Evolutionary conservation across 1,284 basidiomycete species (phyloP).

Genomic region (Xerocomus minutiporus): DNA sequence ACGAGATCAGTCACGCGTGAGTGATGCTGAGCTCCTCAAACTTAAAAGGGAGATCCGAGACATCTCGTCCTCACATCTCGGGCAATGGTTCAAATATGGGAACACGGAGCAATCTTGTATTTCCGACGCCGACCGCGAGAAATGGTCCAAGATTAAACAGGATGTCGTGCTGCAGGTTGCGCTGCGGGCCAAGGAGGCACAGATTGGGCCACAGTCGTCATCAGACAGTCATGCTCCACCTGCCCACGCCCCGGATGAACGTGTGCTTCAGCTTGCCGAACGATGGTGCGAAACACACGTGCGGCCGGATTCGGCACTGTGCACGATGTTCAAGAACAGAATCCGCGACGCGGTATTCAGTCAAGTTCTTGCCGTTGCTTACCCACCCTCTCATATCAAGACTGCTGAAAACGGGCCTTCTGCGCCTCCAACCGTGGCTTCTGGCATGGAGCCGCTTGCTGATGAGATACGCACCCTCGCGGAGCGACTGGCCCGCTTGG

Average conservation of each 20-base stretch:
- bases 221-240: conserved; percentile 13
- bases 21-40: conserved; percentile 48
- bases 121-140: conserved; percentile 38
- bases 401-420: conserved; percentile 11
- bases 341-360: conserved; percentile 62
- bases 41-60: conserved; percentile 76
- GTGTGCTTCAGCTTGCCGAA: conserved; percentile 53
- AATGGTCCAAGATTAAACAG: conserved; percentile 48
- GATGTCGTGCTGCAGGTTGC: conserved; percentile 67
- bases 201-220: conserved; percentile 16
- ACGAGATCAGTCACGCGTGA: conserved; percentile 34
- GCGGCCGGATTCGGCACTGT: conserved; percentile 49
- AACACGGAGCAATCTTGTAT: conserved; percentile 20
- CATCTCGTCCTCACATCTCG: conserved; percentile 60
- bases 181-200: conserved; percentile 50
- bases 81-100: conserved; percentile 47
- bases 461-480: conserved; percentile 65
- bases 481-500: conserved; percentile 65
- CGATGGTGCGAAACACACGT: conserved; percentile 64
- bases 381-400: conserved; percentile 35
- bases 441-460: conserved; percentile 65
- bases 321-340: conserved; percentile 55
- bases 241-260: conserved; percentile 43
- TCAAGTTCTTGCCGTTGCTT: conserved; percentile 51
- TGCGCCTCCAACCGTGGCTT: conserved; percentile 31